Conservation (phyloP, 306 rosid species). For the Parietaria judaica region DNA sequence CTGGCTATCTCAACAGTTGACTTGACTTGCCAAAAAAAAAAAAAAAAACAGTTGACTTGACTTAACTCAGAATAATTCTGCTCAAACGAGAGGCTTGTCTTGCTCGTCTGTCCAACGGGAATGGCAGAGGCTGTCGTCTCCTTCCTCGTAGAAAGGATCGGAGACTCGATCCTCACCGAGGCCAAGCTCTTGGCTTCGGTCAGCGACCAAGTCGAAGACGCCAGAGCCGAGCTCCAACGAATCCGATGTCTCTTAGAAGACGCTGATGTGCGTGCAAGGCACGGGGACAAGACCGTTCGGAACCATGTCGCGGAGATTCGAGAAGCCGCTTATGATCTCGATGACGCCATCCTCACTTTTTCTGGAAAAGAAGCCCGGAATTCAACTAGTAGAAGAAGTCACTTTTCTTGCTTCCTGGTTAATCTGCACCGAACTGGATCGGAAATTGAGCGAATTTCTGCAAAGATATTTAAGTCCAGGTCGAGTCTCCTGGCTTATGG, state of each 20-base stretch:
- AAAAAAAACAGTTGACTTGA: no score
- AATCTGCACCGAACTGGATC: conserved; percentile 22
- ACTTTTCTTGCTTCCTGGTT: conserved; percentile 15
- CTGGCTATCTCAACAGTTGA: no score
- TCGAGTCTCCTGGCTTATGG: conserved; percentile 33
- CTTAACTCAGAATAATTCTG: no score
- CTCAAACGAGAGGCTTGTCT: no score
- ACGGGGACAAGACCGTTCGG: not conserved
- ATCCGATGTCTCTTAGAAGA: conserved; percentile 40
- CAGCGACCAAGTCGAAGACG: conserved; percentile 25
- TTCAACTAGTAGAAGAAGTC: not conserved
- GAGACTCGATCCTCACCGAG: conserved; percentile 30
- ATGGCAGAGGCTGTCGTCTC: conserved; percentile 27
- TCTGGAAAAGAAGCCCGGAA: not conserved
- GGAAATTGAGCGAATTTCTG: conserved; percentile 20
- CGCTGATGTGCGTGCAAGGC: conserved; percentile 19
- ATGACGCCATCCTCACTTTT: conserved; percentile 35
- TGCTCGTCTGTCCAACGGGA: no score
- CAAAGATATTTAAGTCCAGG: conserved; percentile 27
- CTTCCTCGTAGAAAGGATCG: conserved; percentile 24
- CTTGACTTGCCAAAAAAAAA: no score
- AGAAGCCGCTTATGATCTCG: conserved; percentile 21
- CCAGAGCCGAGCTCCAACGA: conserved; percentile 25
- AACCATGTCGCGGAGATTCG: not conserved
- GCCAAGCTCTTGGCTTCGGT: conserved; percentile 27